Evolutionary conservation across 106 monocot genomes (phyloP).

Genomic region (Chionographis japonica): DNA sequence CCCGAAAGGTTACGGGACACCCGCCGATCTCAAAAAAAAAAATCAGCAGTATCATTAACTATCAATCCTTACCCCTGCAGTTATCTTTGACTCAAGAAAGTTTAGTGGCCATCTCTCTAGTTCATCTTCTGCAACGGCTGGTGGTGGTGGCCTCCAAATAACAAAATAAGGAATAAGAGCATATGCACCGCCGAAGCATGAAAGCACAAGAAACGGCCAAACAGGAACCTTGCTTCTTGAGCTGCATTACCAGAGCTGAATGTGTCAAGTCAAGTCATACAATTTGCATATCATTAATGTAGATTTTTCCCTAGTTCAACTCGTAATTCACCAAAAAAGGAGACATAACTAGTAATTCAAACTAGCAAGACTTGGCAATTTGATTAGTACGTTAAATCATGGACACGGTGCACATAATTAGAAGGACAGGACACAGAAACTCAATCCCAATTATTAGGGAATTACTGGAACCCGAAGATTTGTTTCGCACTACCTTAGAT

Average conservation of each 20-base stretch:
- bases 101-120: conserved; percentile 71
- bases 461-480: too few relatives aligned
- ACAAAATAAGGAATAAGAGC: conserved; percentile 94
- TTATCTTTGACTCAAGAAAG: conserved; percentile 90
- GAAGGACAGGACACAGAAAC: too few relatives aligned
- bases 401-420: too few relatives aligned
- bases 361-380: too few relatives aligned
- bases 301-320: neutral
- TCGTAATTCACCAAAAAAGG: too few relatives aligned
- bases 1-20: too few relatives aligned
- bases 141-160: conserved; percentile 94
- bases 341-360: too few relatives aligned
- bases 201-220: conserved; percentile 88
- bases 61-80: conserved; percentile 59
- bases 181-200: conserved; percentile 76
- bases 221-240: conserved; percentile 82
- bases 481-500: too few relatives aligned
- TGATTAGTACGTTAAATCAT: too few relatives aligned
- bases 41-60: neutral
- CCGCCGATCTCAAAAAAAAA: too few relatives aligned
- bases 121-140: conserved; percentile 77
- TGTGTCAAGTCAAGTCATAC: neutral
- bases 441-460: too few relatives aligned
- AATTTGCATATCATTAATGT: neutral
- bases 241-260: conserved; percentile 35